Evolutionary conservation across 2,329 filamentous ascomycete genomes (phyloP).

Genomic region (Dactylellina drechsleri): DNA sequence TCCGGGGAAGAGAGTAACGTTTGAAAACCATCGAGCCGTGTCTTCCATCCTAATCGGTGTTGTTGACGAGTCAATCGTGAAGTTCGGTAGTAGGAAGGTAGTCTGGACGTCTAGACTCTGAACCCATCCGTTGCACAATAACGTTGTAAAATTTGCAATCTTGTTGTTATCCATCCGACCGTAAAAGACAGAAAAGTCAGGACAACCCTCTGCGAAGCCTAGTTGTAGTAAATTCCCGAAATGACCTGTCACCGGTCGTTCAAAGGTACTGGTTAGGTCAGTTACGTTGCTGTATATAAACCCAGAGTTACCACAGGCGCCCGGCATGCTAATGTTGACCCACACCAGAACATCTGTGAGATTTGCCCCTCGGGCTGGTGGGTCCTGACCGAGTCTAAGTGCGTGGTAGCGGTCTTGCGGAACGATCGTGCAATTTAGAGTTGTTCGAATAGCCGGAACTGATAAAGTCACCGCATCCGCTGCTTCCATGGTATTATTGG

Average conservation of each 20-base stretch:
- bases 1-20: constrained; percentile 7
- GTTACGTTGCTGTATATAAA: constrained; percentile 25
- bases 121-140: constrained; percentile 36
- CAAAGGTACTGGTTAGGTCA: neutral
- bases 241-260: constrained; percentile 37
- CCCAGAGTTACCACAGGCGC: constrained; percentile 33
- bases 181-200: constrained; percentile 40
- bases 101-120: constrained; percentile 26
- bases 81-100: constrained; percentile 36
- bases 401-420: constrained; percentile 76
- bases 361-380: constrained; percentile 50
- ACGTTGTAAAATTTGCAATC: constrained; percentile 39
- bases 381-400: constrained; percentile 73
- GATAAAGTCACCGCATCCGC: constrained; percentile 72
- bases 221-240: constrained; percentile 27
- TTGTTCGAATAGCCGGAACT: constrained; percentile 66
- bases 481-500: constrained; percentile 76
- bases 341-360: constrained; percentile 8
- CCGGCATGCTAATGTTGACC: constrained; percentile 48
- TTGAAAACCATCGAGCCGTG: constrained; percentile 41
- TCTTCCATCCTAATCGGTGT: constrained; percentile 16
- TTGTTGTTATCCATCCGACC: constrained; percentile 36
- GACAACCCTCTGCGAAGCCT: constrained; percentile 10
- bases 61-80: constrained; percentile 13
- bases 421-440: constrained; percentile 66